Percentiles rank a stretch among this genome's conserved stretches.
Conservation (phyloP, 805 yeast species). For the Barnettozyma sucrosica region DNA sequence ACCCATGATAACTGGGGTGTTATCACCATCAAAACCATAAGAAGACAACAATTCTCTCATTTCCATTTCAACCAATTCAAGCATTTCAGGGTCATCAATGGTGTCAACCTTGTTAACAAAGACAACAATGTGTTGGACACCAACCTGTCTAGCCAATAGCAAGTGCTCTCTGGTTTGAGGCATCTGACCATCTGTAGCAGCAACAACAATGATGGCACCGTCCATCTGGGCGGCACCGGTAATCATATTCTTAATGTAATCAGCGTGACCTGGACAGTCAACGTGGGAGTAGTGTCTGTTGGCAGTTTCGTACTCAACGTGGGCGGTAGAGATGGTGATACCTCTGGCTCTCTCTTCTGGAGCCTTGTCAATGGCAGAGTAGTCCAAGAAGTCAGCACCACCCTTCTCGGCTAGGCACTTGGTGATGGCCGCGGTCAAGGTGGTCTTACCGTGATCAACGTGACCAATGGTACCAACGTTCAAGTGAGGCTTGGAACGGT, state of each 20-base stretch:
- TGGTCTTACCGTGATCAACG: constrained; percentile 98
- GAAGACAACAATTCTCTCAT: constrained; percentile 92
- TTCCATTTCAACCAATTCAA: constrained; percentile 99
- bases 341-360: constrained; percentile 99
- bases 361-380: constrained; percentile 90
- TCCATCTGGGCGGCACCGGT: constrained; percentile 99
- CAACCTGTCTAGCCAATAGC: constrained; percentile 97
- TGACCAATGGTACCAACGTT: constrained; percentile 98
- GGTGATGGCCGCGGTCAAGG: constrained; percentile 97
- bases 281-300: constrained; percentile 97
- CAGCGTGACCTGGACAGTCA: constrained; percentile 98
- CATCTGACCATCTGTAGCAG: constrained; percentile 99
- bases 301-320: constrained; percentile 93
- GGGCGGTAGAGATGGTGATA: constrained; percentile 96
- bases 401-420: constrained; percentile 84
- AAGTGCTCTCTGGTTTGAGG: constrained; percentile 99
- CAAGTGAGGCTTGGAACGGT: constrained; percentile 94
- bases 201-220: constrained; percentile 98
- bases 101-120: constrained; percentile 98
- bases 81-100: constrained; percentile 97
- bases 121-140: constrained; percentile 95
- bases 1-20: constrained; percentile 97
- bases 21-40: constrained; percentile 97
- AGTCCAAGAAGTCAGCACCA: constrained; percentile 92
- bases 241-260: constrained; percentile 97